Conservation (phyloP, 192 early-diverging fungal genomes). For the Linnemannia schmuckeri region DNA sequence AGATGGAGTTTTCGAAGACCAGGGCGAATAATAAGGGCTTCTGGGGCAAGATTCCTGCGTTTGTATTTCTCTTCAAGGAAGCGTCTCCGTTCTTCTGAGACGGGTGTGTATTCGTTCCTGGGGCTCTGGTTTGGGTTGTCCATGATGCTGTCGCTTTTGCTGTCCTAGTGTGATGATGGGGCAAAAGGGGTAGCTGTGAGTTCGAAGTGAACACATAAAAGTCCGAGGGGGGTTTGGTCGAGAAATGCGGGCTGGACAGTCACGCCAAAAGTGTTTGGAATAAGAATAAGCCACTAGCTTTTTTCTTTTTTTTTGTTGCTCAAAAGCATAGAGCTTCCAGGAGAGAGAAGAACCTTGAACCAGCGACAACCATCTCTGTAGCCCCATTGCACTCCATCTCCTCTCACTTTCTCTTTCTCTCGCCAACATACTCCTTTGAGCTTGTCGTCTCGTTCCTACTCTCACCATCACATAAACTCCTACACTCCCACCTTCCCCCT, state of each 20-base stretch:
- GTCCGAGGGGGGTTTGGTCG: not conserved
- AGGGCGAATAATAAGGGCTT: conserved; percentile 42
- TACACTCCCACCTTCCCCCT: not conserved
- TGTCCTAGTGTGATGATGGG: not conserved
- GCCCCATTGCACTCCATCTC: not conserved
- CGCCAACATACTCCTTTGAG: not conserved
- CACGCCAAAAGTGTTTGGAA: not conserved
- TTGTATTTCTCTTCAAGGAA: conserved; percentile 51
- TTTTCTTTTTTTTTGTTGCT: conserved; percentile 15
- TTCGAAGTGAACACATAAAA: not conserved
- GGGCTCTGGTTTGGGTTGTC: conserved; percentile 50
- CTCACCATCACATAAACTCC: not conserved
- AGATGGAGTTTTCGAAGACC: conserved; percentile 41
- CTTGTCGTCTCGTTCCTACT: not conserved
- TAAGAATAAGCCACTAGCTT: not conserved
- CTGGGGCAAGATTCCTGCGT: conserved; percentile 50
- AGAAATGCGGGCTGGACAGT: not conserved
- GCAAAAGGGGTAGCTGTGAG: not conserved
- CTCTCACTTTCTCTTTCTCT: not conserved
- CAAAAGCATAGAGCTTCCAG: not conserved
- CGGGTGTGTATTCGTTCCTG: conserved; percentile 34
- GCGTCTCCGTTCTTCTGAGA: conserved; percentile 37
- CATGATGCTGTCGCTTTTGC: conserved; percentile 16
- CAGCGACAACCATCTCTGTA: not conserved
- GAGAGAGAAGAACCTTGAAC: not conserved